phyloP scores from a whole-genome alignment of 305 asterid species.

The Lippia alba region DNA sequence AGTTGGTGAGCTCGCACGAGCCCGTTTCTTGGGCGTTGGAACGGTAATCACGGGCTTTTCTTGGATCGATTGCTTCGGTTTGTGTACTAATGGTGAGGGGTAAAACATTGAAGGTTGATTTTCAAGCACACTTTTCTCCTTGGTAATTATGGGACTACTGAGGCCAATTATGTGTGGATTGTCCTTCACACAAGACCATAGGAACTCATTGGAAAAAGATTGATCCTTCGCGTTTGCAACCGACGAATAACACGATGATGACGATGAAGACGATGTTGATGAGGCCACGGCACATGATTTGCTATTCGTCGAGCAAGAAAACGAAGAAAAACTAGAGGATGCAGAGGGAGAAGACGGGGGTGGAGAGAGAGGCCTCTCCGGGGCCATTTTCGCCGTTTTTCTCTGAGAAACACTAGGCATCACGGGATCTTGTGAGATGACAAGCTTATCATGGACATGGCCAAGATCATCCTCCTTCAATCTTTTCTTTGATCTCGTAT shows the following conservation, averaged over 20 bases:
- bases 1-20: slow-evolving; percentile 62
- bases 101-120: slow-evolving; percentile 20
- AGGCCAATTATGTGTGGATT: slow-evolving; percentile 54
- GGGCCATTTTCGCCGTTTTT: slow-evolving; percentile 19
- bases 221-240: slow-evolving; percentile 49
- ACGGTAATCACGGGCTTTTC: slow-evolving; percentile 29
- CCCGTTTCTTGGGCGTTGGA: slow-evolving; percentile 55
- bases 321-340: slow-evolving; percentile 47
- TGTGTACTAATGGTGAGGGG: slow-evolving; percentile 20
- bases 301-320: slow-evolving; percentile 38
- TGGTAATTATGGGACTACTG: slow-evolving; percentile 11
- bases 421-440: slow-evolving; percentile 54
- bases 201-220: slow-evolving; percentile 65
- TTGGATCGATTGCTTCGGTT: slow-evolving; percentile 23
- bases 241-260: slow-evolving; percentile 41
- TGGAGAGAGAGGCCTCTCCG: slow-evolving; percentile 48
- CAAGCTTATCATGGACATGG: slow-evolving; percentile 67
- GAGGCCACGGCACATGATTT: slow-evolving; percentile 43
- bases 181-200: slow-evolving; percentile 62
- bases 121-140: slow-evolving; percentile 4
- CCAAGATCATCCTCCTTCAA: slow-evolving; percentile 41
- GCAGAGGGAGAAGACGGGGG: slow-evolving; percentile 48
- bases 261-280: slow-evolving; percentile 36
- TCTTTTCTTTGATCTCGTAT: slow-evolving; percentile 54
- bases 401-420: slow-evolving; percentile 28